These are phyloP conservation scores for Cenchrus fungigraminus DNA, from an alignment of 176 grass and related monocot genomes.

Conservation along the genomic window DNA sequence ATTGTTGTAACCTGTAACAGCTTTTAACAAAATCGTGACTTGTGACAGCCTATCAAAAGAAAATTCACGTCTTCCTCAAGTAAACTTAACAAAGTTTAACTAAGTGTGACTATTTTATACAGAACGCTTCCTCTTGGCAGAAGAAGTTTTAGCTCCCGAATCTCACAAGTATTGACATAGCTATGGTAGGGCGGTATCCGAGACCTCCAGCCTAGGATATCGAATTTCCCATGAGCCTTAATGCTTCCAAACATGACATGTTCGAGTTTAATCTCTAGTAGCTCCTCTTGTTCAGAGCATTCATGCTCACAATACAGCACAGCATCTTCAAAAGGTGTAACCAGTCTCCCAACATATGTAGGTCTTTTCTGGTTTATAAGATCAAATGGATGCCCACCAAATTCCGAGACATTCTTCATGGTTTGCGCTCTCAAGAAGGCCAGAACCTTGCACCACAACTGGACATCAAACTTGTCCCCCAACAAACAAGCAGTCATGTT, in stretches of 20 bases:
- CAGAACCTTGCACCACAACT: background rate
- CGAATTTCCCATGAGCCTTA: background rate
- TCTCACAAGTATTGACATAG: background rate
- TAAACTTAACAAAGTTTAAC: no score
- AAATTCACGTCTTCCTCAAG: no score
- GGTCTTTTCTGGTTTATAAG: background rate
- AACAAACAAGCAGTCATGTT: background rate
- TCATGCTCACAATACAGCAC: background rate
- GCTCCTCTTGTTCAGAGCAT: background rate
- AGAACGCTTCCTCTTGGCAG: no score
- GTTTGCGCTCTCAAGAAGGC: background rate
- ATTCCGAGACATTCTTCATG: background rate
- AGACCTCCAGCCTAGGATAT: background rate
- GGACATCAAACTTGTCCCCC: background rate
- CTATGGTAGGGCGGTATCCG: background rate
- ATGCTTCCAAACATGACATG: background rate
- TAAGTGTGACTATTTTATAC: no score
- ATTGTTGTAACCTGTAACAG: no score
- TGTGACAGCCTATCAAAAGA: no score
- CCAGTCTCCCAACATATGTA: background rate
- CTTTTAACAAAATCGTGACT: no score
- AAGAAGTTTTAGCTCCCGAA: no score
- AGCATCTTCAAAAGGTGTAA: background rate
- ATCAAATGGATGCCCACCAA: conserved; percentile 5
- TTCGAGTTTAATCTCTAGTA: background rate